Evolutionary conservation across 192 early-diverging fungal genomes (phyloP), one percentile per base, ranked within the genome.

Genomic region (Mortierella alpina): DNA sequence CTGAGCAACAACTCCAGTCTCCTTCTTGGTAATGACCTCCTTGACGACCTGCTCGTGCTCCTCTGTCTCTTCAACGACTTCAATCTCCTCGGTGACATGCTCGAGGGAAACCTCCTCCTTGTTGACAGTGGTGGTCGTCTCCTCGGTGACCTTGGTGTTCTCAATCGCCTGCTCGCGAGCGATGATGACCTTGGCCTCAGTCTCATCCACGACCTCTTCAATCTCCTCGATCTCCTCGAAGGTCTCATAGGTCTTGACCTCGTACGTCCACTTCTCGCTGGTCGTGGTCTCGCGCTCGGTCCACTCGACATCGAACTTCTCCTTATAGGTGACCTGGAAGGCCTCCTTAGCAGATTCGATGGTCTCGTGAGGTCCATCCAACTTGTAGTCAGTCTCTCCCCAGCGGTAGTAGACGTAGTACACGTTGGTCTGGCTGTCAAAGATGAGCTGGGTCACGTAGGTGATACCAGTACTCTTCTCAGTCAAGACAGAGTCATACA

Each of bases 371-470:
- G 70, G 59, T 61, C 65, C 72, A 47, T 67, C 72, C 41, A 66
- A 39, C 58, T 67, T 62, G 59, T 66, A 67, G 20, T 67, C 72
- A 7, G 63, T 62, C 63, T 74, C 72, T 0, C 65, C 42, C 63
- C 55, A 73, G 50, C 72, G 72, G 64, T 49, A 41, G 56, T 66
- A 73, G 56, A 73, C 71, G 20, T 65, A 73, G 63, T 73, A 73
- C 23, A 20, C 46, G n/a, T 58, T 50, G 23, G 20, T 52, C 45
- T 66, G 15, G 17, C 13, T 66, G 57, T 73, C 58, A 58, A 49
- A 73, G 12, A 73, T 7, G 5, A 73, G 57, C 72, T 73, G 72
- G 39, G 72, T 73, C 15, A 66, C 44, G 46, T 66, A 50, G 46
- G 51, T 73, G 3, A 53, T 44, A 14, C 72, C 72, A 60, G 72